phyloP scores from a whole-genome alignment of 306 rosid genomes.

The Trifolium dubium region DNA sequence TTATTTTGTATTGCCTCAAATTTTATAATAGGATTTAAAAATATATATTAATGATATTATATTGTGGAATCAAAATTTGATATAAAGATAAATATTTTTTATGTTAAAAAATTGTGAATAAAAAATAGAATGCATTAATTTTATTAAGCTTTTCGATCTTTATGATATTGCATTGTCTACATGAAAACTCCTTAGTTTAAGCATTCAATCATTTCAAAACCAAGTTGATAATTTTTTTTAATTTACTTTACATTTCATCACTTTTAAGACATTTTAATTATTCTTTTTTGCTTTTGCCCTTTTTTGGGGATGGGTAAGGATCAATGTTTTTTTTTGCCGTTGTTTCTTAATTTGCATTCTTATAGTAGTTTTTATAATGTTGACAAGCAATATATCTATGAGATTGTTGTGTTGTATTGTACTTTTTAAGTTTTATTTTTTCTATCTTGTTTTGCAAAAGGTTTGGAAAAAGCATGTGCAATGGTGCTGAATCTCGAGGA shows the following conservation, averaged over 20 bases:
- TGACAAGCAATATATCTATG: constrained; percentile 14
- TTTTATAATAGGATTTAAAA: too few relatives aligned
- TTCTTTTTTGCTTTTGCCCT: not conserved
- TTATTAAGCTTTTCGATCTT: not conserved
- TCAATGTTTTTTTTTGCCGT: constrained; percentile 1
- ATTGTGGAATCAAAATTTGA: too few relatives aligned
- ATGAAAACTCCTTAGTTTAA: constrained; percentile 18
- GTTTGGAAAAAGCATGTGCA: constrained; percentile 62
- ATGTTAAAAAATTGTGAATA: too few relatives aligned
- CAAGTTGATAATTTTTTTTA: constrained; percentile 12
- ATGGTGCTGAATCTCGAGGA: constrained; percentile 75
- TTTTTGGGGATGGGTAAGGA: constrained; percentile 32
- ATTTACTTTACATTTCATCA: constrained; percentile 17
- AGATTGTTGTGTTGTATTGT: constrained; percentile 22
- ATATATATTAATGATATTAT: too few relatives aligned
- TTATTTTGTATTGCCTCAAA: too few relatives aligned
- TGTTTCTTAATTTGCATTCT: not conserved
- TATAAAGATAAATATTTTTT: too few relatives aligned
- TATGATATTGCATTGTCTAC: not conserved
- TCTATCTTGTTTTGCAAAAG: constrained; percentile 35
- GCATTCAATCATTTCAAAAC: constrained; percentile 43
- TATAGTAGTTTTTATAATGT: constrained; percentile 13
- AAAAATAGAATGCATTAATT: too few relatives aligned
- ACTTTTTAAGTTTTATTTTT: constrained; percentile 22
- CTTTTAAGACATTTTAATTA: constrained; percentile 34